Percentiles rank a stretch among this genome's conserved stretches.
Conservation (phyloP, 108 stramenopile species). For the Discostella stelligeroides region DNA sequence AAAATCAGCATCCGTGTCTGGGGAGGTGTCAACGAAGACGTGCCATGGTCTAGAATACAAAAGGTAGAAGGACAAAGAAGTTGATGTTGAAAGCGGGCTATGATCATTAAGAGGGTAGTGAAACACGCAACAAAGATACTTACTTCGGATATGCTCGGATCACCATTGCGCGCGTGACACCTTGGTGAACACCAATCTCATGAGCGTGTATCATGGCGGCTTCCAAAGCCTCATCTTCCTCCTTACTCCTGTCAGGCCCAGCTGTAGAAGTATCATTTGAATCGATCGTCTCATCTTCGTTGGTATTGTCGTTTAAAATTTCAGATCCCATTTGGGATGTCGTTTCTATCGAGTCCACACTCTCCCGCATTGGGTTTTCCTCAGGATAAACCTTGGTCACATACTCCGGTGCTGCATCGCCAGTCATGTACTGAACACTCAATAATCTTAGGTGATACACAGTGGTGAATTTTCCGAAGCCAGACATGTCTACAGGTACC, state of each 20-base stretch:
- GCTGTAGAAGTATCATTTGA: slow-evolving; percentile 4
- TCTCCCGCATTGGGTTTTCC: slow-evolving; percentile 18
- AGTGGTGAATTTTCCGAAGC: slow-evolving; percentile 63
- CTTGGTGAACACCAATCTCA: slow-evolving; percentile 75
- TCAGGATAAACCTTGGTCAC: slow-evolving; percentile 17
- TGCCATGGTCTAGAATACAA: slow-evolving; percentile 77
- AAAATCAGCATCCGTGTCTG: slow-evolving; percentile 87
- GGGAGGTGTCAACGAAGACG: slow-evolving; percentile 88
- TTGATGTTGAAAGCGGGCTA: slow-evolving; percentile 7
- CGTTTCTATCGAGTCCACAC: slow-evolving; percentile 3
- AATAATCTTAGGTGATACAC: slow-evolving; percentile 86
- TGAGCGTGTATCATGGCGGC: slow-evolving; percentile 84
- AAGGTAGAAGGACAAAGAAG: too few relatives aligned
- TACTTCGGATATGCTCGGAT: slow-evolving; percentile 87
- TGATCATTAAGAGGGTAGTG: background rate
- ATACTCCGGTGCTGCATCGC: slow-evolving; percentile 58
- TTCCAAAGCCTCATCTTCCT: slow-evolving; percentile 71
- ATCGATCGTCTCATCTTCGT: background rate
- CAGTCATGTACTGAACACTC: slow-evolving; percentile 85
- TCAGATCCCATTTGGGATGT: slow-evolving; percentile 9
- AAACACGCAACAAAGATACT: slow-evolving; percentile 17
- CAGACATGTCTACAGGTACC: slow-evolving; percentile 67
- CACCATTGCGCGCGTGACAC: slow-evolving; percentile 88
- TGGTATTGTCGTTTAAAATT: slow-evolving; percentile 10
- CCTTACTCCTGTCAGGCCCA: slow-evolving; percentile 20